Evolutionary conservation across 225 moss, liverwort and hornwort genomes (phyloP), one percentile per base, ranked within the genome.

Genomic region (Bryoerythrophyllum caledonicum): DNA sequence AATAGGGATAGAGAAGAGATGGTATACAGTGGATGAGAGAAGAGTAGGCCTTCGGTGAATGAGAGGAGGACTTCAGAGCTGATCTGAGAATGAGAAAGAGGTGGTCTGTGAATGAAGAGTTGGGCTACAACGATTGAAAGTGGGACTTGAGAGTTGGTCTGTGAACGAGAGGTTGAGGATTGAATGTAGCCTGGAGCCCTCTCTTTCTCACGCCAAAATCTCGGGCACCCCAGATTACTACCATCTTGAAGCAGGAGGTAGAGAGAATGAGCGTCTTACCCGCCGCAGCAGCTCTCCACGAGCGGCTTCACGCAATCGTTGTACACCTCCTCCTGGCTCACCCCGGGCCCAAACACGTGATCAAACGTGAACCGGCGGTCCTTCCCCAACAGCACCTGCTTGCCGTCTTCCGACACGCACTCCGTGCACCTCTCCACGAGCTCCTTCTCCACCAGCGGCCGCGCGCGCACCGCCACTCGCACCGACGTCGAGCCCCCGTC

Each of bases 341-440:
- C 73, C 21, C 51, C 72, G 64, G 95, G 95, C 49, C 87, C 87
- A 74, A 93, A 95, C 61, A 95, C 93, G 78, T 95, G 90, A 80
- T 95, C 95, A 60, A 95, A 95, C 60, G 93, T 93, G 70, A 95
- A 95, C 35, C 93, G 84, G 38, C 93, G 86, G 65, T 95, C 95
- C 82, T 93, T 93, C 20, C 93, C 95, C 19, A 95, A 40, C 16
- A 90, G 63, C 70, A 95, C 80, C 78, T 95, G 83, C 63, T 87
- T 88, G 60, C 93, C 91, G 78, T 91, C 95, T 67, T 75, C 73
- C 23, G 88, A 78, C 27, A 93, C 90, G 66, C 95, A 95, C 51
- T 95, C 93, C 67, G 80, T 74, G 79, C 95, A 91, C 58, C 89
- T 91, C 77, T 95, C 95, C 58, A 86, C 88, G 7, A 93, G 82